Percentiles rank a stretch among this genome's conserved stretches.
These are phyloP conservation scores for Dryas integrifolia DNA, from an alignment of 331 rosid species.

Conservation along the genomic window DNA sequence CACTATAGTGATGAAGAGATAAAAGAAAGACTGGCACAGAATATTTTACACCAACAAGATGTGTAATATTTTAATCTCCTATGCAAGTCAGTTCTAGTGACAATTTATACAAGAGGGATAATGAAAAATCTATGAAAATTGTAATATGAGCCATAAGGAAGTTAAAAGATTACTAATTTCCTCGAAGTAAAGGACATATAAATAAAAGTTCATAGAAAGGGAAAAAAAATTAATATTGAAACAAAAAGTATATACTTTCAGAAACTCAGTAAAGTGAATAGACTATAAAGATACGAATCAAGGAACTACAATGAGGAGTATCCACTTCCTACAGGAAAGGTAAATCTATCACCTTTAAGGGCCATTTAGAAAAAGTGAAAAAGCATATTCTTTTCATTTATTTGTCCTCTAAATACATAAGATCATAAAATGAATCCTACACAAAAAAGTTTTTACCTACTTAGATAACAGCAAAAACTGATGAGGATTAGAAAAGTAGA, in stretches of 20 bases:
- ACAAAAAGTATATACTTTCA: conserved; percentile 14
- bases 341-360: conserved; percentile 33
- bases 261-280: conserved; percentile 16
- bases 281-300: conserved; percentile 32
- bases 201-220: conserved; percentile 8
- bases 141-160: neutral
- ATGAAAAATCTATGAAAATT: neutral
- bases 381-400: conserved; percentile 2
- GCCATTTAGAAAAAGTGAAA: conserved; percentile 29
- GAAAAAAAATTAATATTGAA: conserved; percentile 29
- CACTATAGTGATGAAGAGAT: neutral
- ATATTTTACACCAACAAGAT: neutral
- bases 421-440: neutral
- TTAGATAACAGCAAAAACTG: neutral
- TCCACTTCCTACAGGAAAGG: conserved; percentile 37
- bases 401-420: neutral
- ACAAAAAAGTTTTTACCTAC: neutral
- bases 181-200: neutral
- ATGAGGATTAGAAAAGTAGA: neutral
- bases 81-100: neutral
- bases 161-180: conserved; percentile 2
- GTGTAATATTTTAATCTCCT: conserved; percentile 1
- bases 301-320: conserved; percentile 32
- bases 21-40: neutral
- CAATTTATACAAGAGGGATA: conserved; percentile 1